phyloP scores from a whole-genome alignment of 1,284 basidiomycete species.

The Ustilago esculenta region DNA sequence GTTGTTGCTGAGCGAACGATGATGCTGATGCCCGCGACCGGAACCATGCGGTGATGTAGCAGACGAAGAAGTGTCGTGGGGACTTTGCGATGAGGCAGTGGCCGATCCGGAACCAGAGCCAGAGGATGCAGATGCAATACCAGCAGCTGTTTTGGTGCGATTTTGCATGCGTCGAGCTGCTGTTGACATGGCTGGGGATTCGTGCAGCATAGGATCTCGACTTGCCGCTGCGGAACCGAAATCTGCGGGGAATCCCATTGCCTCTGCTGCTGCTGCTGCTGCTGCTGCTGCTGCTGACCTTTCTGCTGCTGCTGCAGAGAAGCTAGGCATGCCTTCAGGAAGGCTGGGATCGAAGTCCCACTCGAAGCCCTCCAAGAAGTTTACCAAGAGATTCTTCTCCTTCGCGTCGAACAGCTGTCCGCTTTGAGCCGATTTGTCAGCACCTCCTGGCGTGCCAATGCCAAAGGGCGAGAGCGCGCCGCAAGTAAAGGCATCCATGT shows the following conservation, averaged over 20 bases:
- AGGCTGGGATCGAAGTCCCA: conserved; percentile 61
- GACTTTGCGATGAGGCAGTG: conserved; percentile 43
- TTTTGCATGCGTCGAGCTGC: conserved; percentile 35
- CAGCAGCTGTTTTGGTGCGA: conserved; percentile 20
- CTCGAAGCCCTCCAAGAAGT: conserved; percentile 60
- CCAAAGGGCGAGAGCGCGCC: conserved; percentile 37
- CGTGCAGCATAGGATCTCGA: conserved; percentile 33
- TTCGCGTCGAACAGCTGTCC: conserved; percentile 52
- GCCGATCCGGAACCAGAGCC: conserved; percentile 47
- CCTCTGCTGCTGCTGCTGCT: conserved; percentile 33
- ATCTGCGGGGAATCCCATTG: conserved; percentile 32
- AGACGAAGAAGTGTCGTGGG: conserved; percentile 44
- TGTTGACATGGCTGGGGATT: conserved; percentile 24
- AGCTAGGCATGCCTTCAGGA: conserved; percentile 59
- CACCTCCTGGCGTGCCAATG: conserved; percentile 26
- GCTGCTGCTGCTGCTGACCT: conserved; percentile 41
- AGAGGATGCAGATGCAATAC: conserved; percentile 19
- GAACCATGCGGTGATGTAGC: conserved; percentile 48
- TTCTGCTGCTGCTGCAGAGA: conserved; percentile 54
- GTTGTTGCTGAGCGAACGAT: conserved; percentile 31
- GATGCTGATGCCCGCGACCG: conserved; percentile 21
- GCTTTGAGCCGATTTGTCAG: conserved; percentile 18
- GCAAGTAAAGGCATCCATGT: conserved; percentile 26
- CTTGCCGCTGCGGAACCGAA: conserved; percentile 20
- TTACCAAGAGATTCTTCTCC: conserved; percentile 52